Base-by-base conservation (phyloP, 2,329 filamentous ascomycete genomes). In the Purpureocillium takamizusanense region DNA sequence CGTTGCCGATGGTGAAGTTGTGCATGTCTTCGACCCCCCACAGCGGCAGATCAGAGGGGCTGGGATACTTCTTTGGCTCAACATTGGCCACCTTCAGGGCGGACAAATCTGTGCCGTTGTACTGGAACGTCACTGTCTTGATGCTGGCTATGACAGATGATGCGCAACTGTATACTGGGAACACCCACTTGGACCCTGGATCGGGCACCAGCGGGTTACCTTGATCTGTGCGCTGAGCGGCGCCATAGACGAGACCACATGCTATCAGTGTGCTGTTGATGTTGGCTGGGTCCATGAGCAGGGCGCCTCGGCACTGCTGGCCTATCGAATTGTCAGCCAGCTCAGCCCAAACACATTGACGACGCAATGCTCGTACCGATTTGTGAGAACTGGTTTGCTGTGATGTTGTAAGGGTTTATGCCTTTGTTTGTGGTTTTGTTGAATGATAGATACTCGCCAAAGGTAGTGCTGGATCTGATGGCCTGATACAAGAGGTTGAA, bases 81-180 rank as follows among this genome's bases (percentile, higher is more conserved):
- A 70, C 48, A 9, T 50, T 46, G 2, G 46, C 45, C 3, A 70
- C 52, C 2, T 44, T 45, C 0, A 72, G 48, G 3, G 51, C 51
- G 9, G 50, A 46, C 1, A 71, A 42, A 7, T 48, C 53, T 11
- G 54, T 46, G 3, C 60, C 61, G 42, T 71, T 71, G 44, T 54
- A 59, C 2, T 49, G 43, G 42, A 73, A 70, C 0, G 51, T 49
- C 7, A 68, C 64, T 0, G 60, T 64, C 44, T 71, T 71, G 40
- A 73, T 56, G 1, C 55, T 60, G 3, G 67, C 67, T 35, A 61
- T 61, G 4, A 62, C 44, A 0, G 62, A 49, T 0, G 57, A 60
- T 2, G 66, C 65, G 43, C 69, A 73, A 0, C 56, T 53, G 41
- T 70, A 69, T 1, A 72, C 40, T 0, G 64, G 59, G 4, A 59